Conservation (phyloP, 768 basidiomycete genomes). For the Cubamyces lactineus region DNA sequence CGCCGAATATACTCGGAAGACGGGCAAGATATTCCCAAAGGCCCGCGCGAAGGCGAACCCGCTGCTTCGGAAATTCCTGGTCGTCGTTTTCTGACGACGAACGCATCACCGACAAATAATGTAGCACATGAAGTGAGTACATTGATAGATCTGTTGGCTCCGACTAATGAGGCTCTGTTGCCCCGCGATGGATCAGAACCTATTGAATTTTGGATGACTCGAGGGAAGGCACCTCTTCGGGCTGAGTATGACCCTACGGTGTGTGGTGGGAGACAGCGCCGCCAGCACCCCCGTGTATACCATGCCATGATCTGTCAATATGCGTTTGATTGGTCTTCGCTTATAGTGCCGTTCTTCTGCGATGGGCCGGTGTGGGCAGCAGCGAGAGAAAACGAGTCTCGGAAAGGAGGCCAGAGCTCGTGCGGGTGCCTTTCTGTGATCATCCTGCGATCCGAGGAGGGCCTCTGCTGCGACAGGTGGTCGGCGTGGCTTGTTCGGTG, state of each 20-base stretch:
- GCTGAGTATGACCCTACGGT: too few relatives aligned
- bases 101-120: too few relatives aligned
- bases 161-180: too few relatives aligned
- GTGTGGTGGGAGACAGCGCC: too few relatives aligned
- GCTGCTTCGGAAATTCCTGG: slow-evolving; percentile 7
- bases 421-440: background rate
- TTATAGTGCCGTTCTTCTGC: too few relatives aligned
- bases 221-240: too few relatives aligned
- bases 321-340: too few relatives aligned
- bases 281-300: too few relatives aligned
- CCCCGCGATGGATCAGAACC: background rate
- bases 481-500: background rate
- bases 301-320: too few relatives aligned
- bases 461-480: background rate
- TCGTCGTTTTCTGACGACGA: background rate
- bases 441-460: background rate
- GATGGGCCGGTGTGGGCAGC: background rate
- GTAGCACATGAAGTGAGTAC: background rate
- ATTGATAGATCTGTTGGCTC: background rate
- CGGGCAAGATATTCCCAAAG: slow-evolving; percentile 1
- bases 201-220: background rate
- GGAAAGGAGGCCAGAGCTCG: too few relatives aligned
- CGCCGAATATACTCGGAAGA: background rate
- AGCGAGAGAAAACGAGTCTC: background rate
- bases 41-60: slow-evolving; percentile 9